Evolutionary conservation across 1,284 basidiomycete genomes (phyloP).

Genomic region (Taiwanofungus camphoratus): DNA sequence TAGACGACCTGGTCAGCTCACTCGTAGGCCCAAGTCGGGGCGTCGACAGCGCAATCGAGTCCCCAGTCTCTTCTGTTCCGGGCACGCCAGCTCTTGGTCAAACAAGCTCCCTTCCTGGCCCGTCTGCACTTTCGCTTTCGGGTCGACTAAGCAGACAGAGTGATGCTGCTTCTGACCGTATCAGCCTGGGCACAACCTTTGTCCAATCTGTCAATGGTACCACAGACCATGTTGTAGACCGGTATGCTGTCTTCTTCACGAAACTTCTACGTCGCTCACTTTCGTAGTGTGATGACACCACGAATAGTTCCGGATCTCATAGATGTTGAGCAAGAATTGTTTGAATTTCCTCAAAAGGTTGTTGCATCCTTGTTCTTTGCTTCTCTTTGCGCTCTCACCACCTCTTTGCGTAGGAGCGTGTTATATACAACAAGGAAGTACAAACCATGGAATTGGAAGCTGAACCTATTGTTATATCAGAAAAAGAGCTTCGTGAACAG

Average conservation of each 20-base stretch:
- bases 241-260: constrained; percentile 34
- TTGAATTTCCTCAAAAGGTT: constrained; percentile 85
- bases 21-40: constrained; percentile 42
- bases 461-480: constrained; percentile 41
- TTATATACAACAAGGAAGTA: constrained; percentile 91
- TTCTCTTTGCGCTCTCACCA: background rate
- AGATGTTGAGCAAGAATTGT: constrained; percentile 83
- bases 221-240: constrained; percentile 63
- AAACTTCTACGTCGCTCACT: constrained; percentile 4
- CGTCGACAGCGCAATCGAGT: constrained; percentile 46
- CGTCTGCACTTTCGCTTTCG: constrained; percentile 41
- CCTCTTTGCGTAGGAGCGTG: constrained; percentile 54
- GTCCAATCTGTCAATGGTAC: constrained; percentile 44
- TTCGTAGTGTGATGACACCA: constrained; percentile 56
- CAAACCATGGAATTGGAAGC: constrained; percentile 74
- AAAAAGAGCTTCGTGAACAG: constrained; percentile 71
- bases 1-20: constrained; percentile 63
- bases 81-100: constrained; percentile 58
- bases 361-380: constrained; percentile 11
- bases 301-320: constrained; percentile 70
- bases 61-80: constrained; percentile 64
- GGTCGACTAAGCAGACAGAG: constrained; percentile 64
- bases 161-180: constrained; percentile 49
- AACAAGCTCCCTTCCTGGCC: constrained; percentile 37
- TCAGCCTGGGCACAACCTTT: constrained; percentile 42